Evolutionary conservation across 2,329 filamentous ascomycete species (phyloP), one percentile per base, ranked within the genome.

Genomic region (Aspergillus fischeri): DNA sequence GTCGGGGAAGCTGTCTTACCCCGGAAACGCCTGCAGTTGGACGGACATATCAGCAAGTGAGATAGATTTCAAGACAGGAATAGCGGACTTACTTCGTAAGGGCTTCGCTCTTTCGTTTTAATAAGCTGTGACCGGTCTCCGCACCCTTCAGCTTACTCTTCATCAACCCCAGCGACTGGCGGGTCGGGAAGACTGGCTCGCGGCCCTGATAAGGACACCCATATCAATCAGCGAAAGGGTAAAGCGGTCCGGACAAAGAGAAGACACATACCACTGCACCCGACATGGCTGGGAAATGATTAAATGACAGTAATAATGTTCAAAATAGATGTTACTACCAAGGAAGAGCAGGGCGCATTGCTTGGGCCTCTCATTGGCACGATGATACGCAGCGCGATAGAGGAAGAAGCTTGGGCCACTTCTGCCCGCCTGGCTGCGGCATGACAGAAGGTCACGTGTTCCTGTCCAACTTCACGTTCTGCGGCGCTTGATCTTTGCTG

Each of bases 91-190:
- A 95, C 91, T 99, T 99, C 64, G 94, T 99, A 62, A 99, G 81
- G 67, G 94, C 94, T 78, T 99, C 94, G 75, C 92, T 97, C 83
- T 99, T 99, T 71, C 94, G 84, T 82, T 99, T 99, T 62, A 99
- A 81, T 73, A 99, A 81, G 75, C 90, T 96, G 80, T 99, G 93
- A 51, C 94, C 94, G 49, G 86, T 91, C 75, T 93, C 89, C 55
- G 90, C 90, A 61, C 90, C 93, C 82, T 97, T 97, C 72, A 99
- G 86, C 83, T 99, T 99, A 65, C 88, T 86, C 80, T 97, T 97
- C 93, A 99, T 99, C 73, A 95, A 78, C 64, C 92, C 92, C 78
- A 99, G 82, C 75, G 92, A 96, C 82, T 99, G 94, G 71, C 94
- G 91, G 73, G 94, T 99, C 70, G 94, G 91, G 79, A 99, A 99